A percentile compares a stretch with the other conserved stretches of the same genome.
phyloP scores from a whole-genome alignment of 2,329 filamentous ascomycete species.

The Teratosphaeria destructans region DNA sequence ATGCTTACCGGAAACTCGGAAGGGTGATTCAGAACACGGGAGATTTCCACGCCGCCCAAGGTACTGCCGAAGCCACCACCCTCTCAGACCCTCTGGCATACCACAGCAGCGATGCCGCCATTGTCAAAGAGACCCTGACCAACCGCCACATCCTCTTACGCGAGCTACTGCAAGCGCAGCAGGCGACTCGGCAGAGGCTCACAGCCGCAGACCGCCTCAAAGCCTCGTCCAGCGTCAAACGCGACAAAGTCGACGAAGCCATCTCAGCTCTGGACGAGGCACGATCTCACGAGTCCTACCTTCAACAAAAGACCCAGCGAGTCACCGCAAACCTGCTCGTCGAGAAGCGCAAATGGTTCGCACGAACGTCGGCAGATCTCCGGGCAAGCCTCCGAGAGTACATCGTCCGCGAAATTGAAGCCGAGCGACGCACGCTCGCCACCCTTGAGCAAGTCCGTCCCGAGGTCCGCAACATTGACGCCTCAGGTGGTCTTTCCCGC shows the following conservation, averaged over 20 bases:
- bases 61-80: conserved; percentile 90
- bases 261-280: conserved; percentile 84
- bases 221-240: conserved; percentile 71
- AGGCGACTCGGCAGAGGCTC: conserved; percentile 70
- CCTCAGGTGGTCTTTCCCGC: conserved; percentile 77
- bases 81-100: conserved; percentile 89
- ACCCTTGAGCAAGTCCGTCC: conserved; percentile 88
- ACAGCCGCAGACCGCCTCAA: conserved; percentile 83
- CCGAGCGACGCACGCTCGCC: conserved; percentile 81
- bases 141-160: conserved; percentile 95
- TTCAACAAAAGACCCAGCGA: conserved; percentile 74
- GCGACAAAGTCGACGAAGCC: conserved; percentile 97
- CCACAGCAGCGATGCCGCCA: conserved; percentile 89
- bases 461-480: conserved; percentile 86
- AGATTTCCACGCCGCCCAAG: conserved; percentile 92
- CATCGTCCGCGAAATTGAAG: conserved; percentile 87
- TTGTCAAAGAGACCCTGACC: conserved; percentile 95
- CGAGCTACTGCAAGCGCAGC: conserved; percentile 84
- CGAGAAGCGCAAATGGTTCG: conserved; percentile 86
- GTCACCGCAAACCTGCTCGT: conserved; percentile 82
- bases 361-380: conserved; percentile 74
- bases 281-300: conserved; percentile 65
- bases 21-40: conserved; percentile 88
- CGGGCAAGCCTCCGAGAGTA: conserved; percentile 79
- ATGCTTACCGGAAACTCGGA: conserved; percentile 89